Conservation (phyloP, 2,329 filamentous ascomycete genomes). For the Penicillium concentricum region DNA sequence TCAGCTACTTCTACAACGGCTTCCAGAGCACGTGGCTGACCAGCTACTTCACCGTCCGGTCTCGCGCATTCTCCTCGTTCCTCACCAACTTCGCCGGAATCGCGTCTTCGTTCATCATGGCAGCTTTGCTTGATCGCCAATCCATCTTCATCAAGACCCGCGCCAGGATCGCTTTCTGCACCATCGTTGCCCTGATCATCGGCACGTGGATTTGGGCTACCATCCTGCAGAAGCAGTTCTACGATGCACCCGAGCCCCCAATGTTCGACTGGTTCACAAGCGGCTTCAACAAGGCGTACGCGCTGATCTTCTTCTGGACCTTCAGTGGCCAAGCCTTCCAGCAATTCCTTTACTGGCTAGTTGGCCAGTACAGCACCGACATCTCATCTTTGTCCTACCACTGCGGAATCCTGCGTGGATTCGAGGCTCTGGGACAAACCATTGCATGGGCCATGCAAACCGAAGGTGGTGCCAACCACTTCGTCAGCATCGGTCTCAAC, state of each 20-base stretch:
- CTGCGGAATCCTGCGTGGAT: conserved; percentile 25
- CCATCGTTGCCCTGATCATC: conserved; percentile 16
- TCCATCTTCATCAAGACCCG: conserved; percentile 26
- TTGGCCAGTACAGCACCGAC: conserved; percentile 26
- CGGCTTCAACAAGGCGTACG: conserved; percentile 23
- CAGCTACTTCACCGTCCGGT: conserved; percentile 24
- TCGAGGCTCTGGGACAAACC: conserved; percentile 25
- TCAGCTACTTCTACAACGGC: conserved; percentile 33
- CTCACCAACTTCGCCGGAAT: conserved; percentile 27
- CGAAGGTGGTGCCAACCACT: conserved; percentile 23
- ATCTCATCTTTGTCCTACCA: conserved; percentile 25
- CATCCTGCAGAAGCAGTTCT: conserved; percentile 24
- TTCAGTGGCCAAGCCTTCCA: conserved; percentile 26
- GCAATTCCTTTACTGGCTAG: conserved; percentile 28
- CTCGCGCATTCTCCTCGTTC: conserved; percentile 26
- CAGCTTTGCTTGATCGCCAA: conserved; percentile 23
- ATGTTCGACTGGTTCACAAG: conserved; percentile 25
- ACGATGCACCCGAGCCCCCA: conserved; percentile 17
- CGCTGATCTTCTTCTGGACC: conserved; percentile 25
- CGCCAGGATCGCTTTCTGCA: conserved; percentile 19
- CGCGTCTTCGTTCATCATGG: conserved; percentile 23
- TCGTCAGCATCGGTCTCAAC: conserved; percentile 26
- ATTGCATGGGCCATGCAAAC: conserved; percentile 29
- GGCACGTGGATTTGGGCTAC: conserved; percentile 27
- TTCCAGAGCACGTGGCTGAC: conserved; percentile 29